These are phyloP conservation scores for Vigna reflexopilosa DNA, from an alignment of 306 rosid genomes.

Conservation along the genomic window DNA sequence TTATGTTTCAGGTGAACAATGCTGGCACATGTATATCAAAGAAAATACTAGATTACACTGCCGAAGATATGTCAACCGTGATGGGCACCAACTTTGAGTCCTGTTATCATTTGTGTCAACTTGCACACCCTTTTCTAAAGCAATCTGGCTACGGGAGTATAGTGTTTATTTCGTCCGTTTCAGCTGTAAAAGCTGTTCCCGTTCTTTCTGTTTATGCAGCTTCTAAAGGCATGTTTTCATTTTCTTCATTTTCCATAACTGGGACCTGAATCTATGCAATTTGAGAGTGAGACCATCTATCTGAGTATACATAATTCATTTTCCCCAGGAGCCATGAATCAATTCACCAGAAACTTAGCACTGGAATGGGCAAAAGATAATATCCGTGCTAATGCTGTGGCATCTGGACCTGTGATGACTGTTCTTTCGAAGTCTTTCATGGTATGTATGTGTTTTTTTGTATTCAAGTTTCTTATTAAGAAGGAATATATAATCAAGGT, in stretches of 20 bases:
- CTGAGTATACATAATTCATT: not conserved
- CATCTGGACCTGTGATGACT: slow-evolving; percentile 42
- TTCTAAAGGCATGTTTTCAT: slow-evolving; percentile 51
- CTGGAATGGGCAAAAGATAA: slow-evolving; percentile 60
- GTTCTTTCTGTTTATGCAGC: slow-evolving; percentile 53
- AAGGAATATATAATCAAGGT: too few species aligned
- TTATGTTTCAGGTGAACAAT: slow-evolving; percentile 50
- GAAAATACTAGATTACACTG: slow-evolving; percentile 3
- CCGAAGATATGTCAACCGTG: slow-evolving; percentile 22
- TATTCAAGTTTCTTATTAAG: too few species aligned
- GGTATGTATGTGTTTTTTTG: slow-evolving; percentile 1
- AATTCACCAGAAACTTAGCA: slow-evolving; percentile 58
- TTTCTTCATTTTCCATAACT: not conserved
- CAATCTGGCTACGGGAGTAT: slow-evolving; percentile 37
- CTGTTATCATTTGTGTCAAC: slow-evolving; percentile 35
- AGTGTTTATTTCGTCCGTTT: slow-evolving; percentile 26
- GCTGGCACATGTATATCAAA: not conserved
- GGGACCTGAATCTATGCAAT: too few species aligned
- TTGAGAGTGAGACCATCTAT: not conserved
- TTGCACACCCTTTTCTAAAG: slow-evolving; percentile 42
- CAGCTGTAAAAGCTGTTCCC: slow-evolving; percentile 44
- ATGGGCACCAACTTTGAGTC: slow-evolving; percentile 42
- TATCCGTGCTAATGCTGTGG: not conserved
- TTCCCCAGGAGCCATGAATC: slow-evolving; percentile 56
- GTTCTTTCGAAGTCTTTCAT: not conserved